phyloP scores from a whole-genome alignment of 805 yeast species.

The Candida peoriensis region DNA sequence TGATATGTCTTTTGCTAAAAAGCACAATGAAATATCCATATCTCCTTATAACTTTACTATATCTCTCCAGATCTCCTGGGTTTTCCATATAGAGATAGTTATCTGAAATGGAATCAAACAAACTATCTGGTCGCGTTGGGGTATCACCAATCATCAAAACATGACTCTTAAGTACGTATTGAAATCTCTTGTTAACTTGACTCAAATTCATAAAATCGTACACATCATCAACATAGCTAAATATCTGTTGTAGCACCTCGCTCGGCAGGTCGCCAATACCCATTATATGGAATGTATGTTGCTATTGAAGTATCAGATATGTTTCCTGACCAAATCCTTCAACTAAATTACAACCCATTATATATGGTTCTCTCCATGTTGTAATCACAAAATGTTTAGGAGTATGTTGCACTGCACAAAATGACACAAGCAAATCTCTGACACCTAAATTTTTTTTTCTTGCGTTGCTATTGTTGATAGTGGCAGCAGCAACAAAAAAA shows the following conservation, averaged over 20 bases:
- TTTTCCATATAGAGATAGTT: conserved; percentile 5
- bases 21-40: conserved; percentile 14
- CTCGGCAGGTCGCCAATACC: conserved; percentile 13
- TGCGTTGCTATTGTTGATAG: no score
- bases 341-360: no score
- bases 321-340: no score
- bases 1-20: conserved; percentile 3
- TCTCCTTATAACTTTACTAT: conserved; percentile 3
- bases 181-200: conserved; percentile 14
- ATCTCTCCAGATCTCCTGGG: background rate
- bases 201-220: conserved; percentile 11
- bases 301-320: no score
- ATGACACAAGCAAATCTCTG: no score
- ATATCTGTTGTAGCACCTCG: conserved; percentile 14
- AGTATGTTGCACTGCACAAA: no score
- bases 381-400: no score
- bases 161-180: conserved; percentile 8
- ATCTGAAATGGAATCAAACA: conserved; percentile 11
- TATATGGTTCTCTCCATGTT: no score
- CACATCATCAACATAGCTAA: conserved; percentile 14
- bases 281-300: conserved; percentile 1
- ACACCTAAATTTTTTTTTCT: no score
- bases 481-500: no score
- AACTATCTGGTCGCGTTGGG: conserved; percentile 3
- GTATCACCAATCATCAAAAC: conserved; percentile 20